Evolutionary conservation across 140 eudicot species (phyloP).

Genomic region (Stevia rebaudiana): DNA sequence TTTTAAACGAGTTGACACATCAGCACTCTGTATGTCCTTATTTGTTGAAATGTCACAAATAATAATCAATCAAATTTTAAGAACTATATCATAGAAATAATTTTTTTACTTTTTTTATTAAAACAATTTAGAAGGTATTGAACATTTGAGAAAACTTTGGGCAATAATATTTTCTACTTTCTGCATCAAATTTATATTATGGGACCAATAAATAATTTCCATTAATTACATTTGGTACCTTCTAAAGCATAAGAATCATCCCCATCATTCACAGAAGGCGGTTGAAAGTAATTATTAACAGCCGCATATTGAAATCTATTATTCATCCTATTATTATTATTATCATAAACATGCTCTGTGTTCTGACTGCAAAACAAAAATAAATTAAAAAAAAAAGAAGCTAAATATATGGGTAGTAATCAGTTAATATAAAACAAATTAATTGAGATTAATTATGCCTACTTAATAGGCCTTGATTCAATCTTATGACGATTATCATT

Average conservation of each 20-base stretch:
- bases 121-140: neutral
- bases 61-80: neutral
- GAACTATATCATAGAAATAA: neutral
- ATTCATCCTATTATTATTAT: conserved; percentile 32
- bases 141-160: no score
- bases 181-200: neutral
- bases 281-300: conserved; percentile 31
- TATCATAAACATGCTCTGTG: conserved; percentile 25
- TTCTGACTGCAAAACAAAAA: conserved; percentile 35
- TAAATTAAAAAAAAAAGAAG: neutral
- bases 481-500: conserved; percentile 22
- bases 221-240: conserved; percentile 40
- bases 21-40: neutral
- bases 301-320: conserved; percentile 36
- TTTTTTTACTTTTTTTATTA: neutral
- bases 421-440: neutral
- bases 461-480: conserved; percentile 44
- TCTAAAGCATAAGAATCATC: conserved; percentile 47
- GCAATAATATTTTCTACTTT: neutral
- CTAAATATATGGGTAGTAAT: conserved; percentile 3
- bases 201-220: neutral
- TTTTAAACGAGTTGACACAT: neutral
- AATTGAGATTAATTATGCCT: conserved; percentile 13
- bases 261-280: conserved; percentile 36
- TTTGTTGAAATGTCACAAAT: neutral